These are phyloP conservation scores for Xylaria telfairii DNA, from an alignment of 495 filamentous ascomycete genomes.

Conservation along the genomic window DNA sequence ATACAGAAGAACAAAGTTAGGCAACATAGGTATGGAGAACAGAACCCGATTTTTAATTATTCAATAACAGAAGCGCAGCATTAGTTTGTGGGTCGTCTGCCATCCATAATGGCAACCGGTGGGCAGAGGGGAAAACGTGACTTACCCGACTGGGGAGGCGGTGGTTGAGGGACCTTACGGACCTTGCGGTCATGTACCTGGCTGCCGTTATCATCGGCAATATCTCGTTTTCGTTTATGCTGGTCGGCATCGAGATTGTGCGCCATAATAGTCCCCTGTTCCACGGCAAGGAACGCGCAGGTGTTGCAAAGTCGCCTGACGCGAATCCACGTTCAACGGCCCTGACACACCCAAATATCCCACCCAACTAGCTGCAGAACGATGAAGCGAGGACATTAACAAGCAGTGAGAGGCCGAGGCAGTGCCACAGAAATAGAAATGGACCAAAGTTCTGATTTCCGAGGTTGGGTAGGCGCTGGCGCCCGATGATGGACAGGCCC, in stretches of 20 bases:
- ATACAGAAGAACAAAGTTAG: constrained; percentile 22
- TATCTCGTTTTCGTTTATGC: constrained; percentile 51
- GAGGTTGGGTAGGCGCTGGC: constrained; percentile 12
- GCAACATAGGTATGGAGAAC: constrained; percentile 25
- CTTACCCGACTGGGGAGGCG: constrained; percentile 52
- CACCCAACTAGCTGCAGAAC: constrained; percentile 21
- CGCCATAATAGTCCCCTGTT: constrained; percentile 37
- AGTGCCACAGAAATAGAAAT: constrained; percentile 5
- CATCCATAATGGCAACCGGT: background rate
- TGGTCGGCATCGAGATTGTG: constrained; percentile 41
- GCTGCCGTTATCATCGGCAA: constrained; percentile 46
- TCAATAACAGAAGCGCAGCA: constrained; percentile 22
- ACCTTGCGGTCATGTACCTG: constrained; percentile 47
- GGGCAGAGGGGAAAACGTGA: constrained; percentile 27
- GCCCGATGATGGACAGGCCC: constrained; percentile 8
- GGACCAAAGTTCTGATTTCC: constrained; percentile 2
- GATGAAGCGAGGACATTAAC: constrained; percentile 22
- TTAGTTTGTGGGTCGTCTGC: constrained; percentile 27
- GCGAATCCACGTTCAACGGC: constrained; percentile 15
- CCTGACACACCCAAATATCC: constrained; percentile 22
- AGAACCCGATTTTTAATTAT: constrained; percentile 8
- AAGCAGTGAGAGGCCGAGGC: constrained; percentile 16
- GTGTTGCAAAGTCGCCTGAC: constrained; percentile 16
- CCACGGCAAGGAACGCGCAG: constrained; percentile 26
- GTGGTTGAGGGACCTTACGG: constrained; percentile 54